Conservation (phyloP, 768 basidiomycete species). For the Mycena amicta region DNA sequence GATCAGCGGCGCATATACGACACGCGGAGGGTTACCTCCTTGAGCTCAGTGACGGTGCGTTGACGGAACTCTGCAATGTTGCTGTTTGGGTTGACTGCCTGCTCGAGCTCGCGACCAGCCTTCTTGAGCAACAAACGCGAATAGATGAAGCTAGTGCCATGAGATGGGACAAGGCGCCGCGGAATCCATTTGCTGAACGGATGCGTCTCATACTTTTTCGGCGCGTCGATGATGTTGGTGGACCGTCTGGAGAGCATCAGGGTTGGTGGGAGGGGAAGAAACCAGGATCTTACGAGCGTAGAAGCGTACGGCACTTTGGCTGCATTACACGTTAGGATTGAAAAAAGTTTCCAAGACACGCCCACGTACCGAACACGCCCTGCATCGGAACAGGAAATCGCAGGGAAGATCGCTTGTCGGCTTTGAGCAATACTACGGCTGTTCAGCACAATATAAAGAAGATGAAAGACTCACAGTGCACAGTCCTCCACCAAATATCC, state of each 20-base stretch:
- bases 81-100: neutral
- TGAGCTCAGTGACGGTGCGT: neutral
- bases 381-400: neutral
- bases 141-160: neutral
- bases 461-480: neutral
- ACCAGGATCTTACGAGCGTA: neutral
- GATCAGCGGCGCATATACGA: neutral
- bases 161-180: neutral
- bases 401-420: neutral
- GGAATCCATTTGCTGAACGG: conserved; percentile 3
- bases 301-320: neutral
- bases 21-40: neutral
- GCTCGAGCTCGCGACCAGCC: neutral
- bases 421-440: conserved; percentile 6
- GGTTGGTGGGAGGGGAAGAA: neutral
- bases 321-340: neutral
- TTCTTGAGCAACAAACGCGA: neutral
- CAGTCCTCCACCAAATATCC: conserved; percentile 8
- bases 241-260: neutral
- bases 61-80: neutral
- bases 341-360: neutral
- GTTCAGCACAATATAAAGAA: neutral
- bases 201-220: neutral
- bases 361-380: neutral
- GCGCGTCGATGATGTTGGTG: neutral